Evolutionary conservation across 2,329 filamentous ascomycete species (phyloP).

Genomic region (Aspergillus puulaauensis): DNA sequence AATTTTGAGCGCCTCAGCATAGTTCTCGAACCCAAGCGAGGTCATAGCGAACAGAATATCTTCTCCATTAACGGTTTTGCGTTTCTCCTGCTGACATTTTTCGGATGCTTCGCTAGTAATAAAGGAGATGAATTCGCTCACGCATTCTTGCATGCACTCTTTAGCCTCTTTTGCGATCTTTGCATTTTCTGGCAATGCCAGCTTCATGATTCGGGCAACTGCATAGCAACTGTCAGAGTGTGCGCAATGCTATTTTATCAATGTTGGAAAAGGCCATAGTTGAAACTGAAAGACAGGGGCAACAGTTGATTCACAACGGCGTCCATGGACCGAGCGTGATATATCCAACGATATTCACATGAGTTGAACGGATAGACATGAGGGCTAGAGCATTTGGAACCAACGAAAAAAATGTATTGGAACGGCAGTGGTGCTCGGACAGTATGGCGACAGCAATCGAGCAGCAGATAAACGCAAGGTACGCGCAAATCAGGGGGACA

Average conservation of each 20-base stretch:
- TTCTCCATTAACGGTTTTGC: conserved; percentile 98
- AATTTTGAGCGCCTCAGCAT: conserved; percentile 95
- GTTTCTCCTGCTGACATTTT: conserved; percentile 98
- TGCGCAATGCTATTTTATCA: neutral
- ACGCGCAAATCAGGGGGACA: conserved; percentile 54
- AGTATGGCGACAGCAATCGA: conserved; percentile 31
- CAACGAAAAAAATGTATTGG: conserved; percentile 4
- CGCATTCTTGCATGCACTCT: conserved; percentile 99
- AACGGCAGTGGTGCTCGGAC: conserved; percentile 25
- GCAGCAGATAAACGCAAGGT: conserved; percentile 38
- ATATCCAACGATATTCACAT: neutral
- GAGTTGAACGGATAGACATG: neutral
- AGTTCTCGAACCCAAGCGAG: conserved; percentile 97
- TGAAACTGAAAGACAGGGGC: neutral
- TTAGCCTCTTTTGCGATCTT: conserved; percentile 99
- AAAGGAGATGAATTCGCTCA: conserved; percentile 99
- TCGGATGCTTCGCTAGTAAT: conserved; percentile 94
- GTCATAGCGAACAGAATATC: conserved; percentile 99
- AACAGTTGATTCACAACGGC: neutral
- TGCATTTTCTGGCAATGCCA: conserved; percentile 92
- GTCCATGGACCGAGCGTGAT: neutral
- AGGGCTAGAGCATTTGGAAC: neutral
- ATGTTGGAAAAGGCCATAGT: neutral
- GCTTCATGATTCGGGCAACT: conserved; percentile 99
- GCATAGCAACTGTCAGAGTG: conserved; percentile 61